Base-by-base conservation (phyloP, 2,329 filamentous ascomycete species). In the Mycosphaerelloides madeirae region DNA sequence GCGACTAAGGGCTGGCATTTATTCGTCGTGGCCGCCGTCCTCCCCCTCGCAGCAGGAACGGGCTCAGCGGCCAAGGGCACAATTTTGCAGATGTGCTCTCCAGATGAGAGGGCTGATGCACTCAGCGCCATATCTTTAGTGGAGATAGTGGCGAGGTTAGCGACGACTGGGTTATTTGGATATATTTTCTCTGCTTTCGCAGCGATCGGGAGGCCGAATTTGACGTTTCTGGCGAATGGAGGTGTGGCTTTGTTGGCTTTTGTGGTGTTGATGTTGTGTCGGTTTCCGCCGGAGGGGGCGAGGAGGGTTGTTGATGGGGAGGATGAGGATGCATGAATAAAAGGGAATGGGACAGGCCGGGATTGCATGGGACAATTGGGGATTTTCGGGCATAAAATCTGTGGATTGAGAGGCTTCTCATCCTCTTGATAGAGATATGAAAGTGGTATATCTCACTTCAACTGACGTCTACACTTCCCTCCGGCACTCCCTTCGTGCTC, bases 21-120 rank as follows among this genome's bases (percentile, higher is more conserved):
- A 36, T 87, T 84, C 55, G 63, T 85, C 0, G 77, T 83, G 1
- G 81, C 81, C 0, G 74, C 78, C 19, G 59, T 86, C 1, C 70
- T 87, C 0, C 84, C 84, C 0, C 78, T 87, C 22, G 82, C 80
- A 0, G 83, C 83, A 0, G 84, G 84, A 0, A 83, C 83, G 0
- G 83, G 81, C 0, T 76, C 82, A 0, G 81, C 83, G 0, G 81
- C 82, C 1, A 87, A 87, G 53, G 84, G 83, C 1, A 80, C 83
- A n/a, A 85, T 87, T 47, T 76, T 84, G 0, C 78, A 84, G 44
- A 83, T 87, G 81, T 81, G 81, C 34, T 69, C 80, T 0, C 70
- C 78, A 1, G 71, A 71, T 0, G 76, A 83, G 43, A 73, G 83
- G 0, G 74, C 78, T 0, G 83, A 87, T 56, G 83, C 84, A 0